Conservation (phyloP, 2,329 filamentous ascomycete species). For the Xylaria multiplex region DNA sequence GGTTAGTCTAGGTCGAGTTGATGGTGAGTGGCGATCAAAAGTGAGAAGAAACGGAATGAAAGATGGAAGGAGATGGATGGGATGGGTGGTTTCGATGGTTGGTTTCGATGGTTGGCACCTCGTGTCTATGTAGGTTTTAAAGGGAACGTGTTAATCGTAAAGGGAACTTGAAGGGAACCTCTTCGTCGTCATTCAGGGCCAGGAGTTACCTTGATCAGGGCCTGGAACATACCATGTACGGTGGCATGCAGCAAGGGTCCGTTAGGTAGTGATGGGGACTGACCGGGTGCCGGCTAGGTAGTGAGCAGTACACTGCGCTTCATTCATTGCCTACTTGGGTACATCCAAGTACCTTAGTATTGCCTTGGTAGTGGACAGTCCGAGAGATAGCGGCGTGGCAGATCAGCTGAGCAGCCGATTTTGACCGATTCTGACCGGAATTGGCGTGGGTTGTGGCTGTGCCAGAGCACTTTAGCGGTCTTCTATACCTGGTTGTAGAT, state of each 20-base stretch:
- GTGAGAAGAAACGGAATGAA: neutral
- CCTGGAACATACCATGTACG: neutral
- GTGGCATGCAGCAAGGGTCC: slow-evolving; percentile 18
- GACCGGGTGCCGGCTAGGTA: slow-evolving; percentile 24
- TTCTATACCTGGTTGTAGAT: neutral
- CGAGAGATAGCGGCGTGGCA: slow-evolving; percentile 23
- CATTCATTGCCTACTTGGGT: neutral
- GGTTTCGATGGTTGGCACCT: no score
- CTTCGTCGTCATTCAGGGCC: slow-evolving; percentile 23
- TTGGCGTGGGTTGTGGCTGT: slow-evolving; percentile 30
- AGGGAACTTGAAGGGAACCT: slow-evolving; percentile 14
- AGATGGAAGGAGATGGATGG: slow-evolving; percentile 8
- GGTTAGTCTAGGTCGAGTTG: neutral
- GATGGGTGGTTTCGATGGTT: neutral
- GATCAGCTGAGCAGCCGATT: slow-evolving; percentile 13
- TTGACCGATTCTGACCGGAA: slow-evolving; percentile 12
- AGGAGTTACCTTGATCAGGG: neutral
- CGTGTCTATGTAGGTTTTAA: slow-evolving; percentile 12
- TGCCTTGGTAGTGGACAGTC: neutral
- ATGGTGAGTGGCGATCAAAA: neutral
- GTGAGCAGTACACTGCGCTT: no score
- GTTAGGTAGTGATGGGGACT: neutral
- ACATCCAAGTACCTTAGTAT: neutral
- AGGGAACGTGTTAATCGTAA: slow-evolving; percentile 6
- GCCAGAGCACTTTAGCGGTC: slow-evolving; percentile 1